phyloP scores from a whole-genome alignment of 2,329 filamentous ascomycete genomes.

The Aspergillus hortae region DNA sequence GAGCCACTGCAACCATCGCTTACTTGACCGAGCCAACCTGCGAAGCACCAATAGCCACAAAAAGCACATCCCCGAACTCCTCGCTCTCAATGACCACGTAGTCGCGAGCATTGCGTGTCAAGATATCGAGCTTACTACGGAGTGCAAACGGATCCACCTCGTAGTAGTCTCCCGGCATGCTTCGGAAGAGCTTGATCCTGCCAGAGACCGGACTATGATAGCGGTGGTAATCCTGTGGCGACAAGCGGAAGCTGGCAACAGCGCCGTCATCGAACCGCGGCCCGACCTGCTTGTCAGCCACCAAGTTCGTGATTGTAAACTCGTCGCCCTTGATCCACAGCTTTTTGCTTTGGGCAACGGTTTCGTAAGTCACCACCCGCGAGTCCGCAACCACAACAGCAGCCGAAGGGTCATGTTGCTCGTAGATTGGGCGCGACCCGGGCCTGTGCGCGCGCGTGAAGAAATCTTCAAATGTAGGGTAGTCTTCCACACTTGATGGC shows the following conservation, averaged over 20 bases:
- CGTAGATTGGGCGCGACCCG: constrained; percentile 31
- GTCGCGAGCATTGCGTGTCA: constrained; percentile 37
- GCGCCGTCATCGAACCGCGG: constrained; percentile 32
- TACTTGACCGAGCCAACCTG: constrained; percentile 42
- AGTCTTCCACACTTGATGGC: constrained; percentile 32
- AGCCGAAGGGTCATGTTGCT: constrained; percentile 22
- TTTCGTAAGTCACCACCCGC: constrained; percentile 35
- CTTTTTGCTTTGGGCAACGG: constrained; percentile 28
- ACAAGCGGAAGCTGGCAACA: constrained; percentile 42
- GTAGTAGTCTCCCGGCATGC: constrained; percentile 44
- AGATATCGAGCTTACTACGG: constrained; percentile 33
- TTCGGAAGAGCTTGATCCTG: constrained; percentile 34
- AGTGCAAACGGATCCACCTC: constrained; percentile 39
- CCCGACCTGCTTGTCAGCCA: constrained; percentile 32
- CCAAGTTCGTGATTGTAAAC: constrained; percentile 41
- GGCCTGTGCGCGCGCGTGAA: constrained; percentile 34
- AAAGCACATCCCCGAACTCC: constrained; percentile 41
- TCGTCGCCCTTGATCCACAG: constrained; percentile 46
- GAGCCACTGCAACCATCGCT: constrained; percentile 6
- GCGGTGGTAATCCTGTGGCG: constrained; percentile 46
- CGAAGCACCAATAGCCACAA: constrained; percentile 41
- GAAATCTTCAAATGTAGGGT: constrained; percentile 38
- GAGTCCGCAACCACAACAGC: constrained; percentile 37
- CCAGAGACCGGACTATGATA: constrained; percentile 45
- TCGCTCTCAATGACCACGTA: constrained; percentile 36